Evolutionary conservation across 2,329 filamentous ascomycete genomes (phyloP).

Genomic region (Canariomyces notabilis): DNA sequence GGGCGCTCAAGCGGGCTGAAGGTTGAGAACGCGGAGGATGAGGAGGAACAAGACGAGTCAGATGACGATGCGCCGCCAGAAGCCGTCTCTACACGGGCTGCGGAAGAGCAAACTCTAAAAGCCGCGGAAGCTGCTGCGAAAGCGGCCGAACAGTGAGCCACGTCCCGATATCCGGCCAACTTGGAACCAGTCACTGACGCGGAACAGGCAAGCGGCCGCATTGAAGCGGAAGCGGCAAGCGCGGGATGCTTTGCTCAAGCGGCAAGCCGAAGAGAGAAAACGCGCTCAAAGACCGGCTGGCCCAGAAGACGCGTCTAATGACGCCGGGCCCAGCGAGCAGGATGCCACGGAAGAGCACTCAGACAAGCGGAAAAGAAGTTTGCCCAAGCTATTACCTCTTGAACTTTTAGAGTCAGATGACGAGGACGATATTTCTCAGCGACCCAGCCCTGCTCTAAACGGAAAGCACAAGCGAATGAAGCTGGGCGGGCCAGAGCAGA

Average conservation of each 20-base stretch:
- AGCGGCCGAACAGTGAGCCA: conserved; percentile 47
- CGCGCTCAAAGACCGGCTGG: conserved; percentile 20
- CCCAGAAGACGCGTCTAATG: conserved; percentile 24
- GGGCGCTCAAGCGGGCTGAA: conserved; percentile 18
- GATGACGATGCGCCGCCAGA: conserved; percentile 54
- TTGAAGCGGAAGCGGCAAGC: conserved; percentile 53
- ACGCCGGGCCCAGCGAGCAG: conserved; percentile 3
- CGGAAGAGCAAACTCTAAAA: conserved; percentile 42
- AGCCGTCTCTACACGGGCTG: conserved; percentile 50
- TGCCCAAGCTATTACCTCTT: conserved; percentile 46
- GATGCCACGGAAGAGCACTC: conserved; percentile 12
- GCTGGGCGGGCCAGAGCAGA: conserved; percentile 37
- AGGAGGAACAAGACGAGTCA: conserved; percentile 37
- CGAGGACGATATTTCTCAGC: conserved; percentile 32
- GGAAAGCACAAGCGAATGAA: conserved; percentile 39
- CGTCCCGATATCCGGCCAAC: not conserved
- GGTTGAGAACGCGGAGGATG: conserved; percentile 45
- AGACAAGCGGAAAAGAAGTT: conserved; percentile 30
- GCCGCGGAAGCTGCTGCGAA: conserved; percentile 44
- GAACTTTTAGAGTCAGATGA: conserved; percentile 52
- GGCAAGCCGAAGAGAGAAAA: conserved; percentile 50
- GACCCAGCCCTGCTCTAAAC: conserved; percentile 20
- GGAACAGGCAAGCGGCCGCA: conserved; percentile 42
- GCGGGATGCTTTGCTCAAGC: conserved; percentile 49
- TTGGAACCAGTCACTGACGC: not conserved